Evolutionary conservation across 2,329 filamentous ascomycete genomes (phyloP).

Genomic region (Fusarium palustre): DNA sequence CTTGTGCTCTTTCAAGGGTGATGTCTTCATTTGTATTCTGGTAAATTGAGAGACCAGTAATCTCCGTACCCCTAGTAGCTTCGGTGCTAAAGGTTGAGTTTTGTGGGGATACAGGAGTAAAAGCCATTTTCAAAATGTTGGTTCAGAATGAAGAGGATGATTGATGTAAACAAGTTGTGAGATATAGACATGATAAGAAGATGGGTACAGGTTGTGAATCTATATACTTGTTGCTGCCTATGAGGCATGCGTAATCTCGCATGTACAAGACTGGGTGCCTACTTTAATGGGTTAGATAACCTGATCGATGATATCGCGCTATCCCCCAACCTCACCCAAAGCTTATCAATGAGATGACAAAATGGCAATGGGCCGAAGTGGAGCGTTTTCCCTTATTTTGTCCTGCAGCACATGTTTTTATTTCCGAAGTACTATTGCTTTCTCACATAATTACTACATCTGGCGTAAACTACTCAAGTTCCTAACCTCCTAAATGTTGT

Average conservation of each 20-base stretch:
- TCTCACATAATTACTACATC: too few relatives aligned
- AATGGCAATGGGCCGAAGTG: too few relatives aligned
- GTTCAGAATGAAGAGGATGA: rapidly evolving
- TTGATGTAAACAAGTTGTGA: rapidly evolving
- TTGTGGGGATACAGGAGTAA: rapidly evolving
- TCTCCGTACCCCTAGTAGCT: not conserved
- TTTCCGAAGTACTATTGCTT: too few relatives aligned
- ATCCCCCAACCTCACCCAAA: too few relatives aligned
- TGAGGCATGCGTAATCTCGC: not conserved
- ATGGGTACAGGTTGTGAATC: rapidly evolving
- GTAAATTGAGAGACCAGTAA: not conserved
- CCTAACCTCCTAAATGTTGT: too few relatives aligned
- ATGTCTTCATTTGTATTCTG: not conserved
- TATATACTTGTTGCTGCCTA: not conserved
- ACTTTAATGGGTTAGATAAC: not conserved
- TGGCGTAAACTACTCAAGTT: too few relatives aligned
- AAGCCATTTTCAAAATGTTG: not conserved
- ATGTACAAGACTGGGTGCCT: not conserved
- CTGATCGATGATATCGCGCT: not conserved
- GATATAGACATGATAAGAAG: rapidly evolving
- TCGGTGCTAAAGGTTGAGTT: not conserved
- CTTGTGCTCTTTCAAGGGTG: not conserved
- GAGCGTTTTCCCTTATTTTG: too few relatives aligned
- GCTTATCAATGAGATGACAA: too few relatives aligned
- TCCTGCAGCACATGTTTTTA: too few relatives aligned